Evolutionary conservation across 2,329 filamentous ascomycete genomes (phyloP), one percentile per base, ranked within the genome.

Genomic region (Penicillium janthinellum): DNA sequence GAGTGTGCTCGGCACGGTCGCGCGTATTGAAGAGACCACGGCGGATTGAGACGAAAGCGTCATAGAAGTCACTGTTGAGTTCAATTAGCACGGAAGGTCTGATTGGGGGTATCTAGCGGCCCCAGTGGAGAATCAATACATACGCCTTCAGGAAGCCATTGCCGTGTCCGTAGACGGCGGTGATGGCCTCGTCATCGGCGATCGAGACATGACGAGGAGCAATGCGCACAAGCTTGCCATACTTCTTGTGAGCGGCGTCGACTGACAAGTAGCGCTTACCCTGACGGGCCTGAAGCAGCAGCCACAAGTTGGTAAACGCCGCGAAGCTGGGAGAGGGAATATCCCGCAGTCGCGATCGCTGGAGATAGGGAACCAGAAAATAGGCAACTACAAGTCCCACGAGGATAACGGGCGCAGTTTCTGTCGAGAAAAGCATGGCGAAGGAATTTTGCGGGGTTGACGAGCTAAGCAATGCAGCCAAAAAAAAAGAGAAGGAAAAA

Each of bases 1-100:
- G 87, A 0, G 89, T 88, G 75, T 97, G 92, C 71, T 96, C 91
- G 0, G 82, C 81, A 51, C 93, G 85, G 77, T 93, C 87, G 35
- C 93, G 84, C 0, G 92, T 96, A 76, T 96, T 96, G 86, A 96
- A 97, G 12, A 97, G 82, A 20, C 92, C 92, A 12, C 91, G 86
- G 53, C 85, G 86, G 70, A 96, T 96, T 12, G 90, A 93, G 56
- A 96, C 92, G 69, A 96, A 96, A 52, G 91, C 90, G 70, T 96
- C 91, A 69, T 96, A 96, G 78, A 93, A 96, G 2, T 94, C 88
- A 44, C 89, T 92, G 59, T 10, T 5, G 22, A 25, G 6, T 50
- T 7, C 49, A 25, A 4, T 50, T 15, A 38, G 20, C 2, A 37
- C 39, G 5, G 42, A n/a, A 8, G 8, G 6, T 4, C 3, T 45